phyloP scores from a whole-genome alignment of 441 rosid genomes.

The Capsella rubella region DNA sequence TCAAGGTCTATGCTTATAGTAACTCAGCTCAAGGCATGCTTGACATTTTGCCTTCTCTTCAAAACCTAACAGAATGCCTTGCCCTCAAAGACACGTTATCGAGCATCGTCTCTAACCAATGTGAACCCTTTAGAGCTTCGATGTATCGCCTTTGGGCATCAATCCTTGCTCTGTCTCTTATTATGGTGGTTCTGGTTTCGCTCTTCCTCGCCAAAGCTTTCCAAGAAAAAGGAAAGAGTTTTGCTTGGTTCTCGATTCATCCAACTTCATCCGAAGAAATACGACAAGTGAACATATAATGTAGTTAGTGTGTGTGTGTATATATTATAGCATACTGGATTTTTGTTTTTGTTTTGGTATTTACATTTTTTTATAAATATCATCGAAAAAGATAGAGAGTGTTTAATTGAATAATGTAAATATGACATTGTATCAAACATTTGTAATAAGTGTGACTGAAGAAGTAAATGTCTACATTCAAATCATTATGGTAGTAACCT shows the following conservation, averaged over 20 bases:
- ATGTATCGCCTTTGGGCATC: conserved; percentile 54
- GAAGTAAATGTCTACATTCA: neutral
- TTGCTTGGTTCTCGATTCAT: conserved; percentile 50
- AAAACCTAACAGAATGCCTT: conserved; percentile 54
- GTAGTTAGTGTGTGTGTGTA: neutral
- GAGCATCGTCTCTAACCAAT: conserved; percentile 49
- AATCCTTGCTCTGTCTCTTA: conserved; percentile 57
- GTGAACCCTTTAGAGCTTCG: conserved; percentile 53
- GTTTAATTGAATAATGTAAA: conserved; percentile 15
- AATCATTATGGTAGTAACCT: neutral
- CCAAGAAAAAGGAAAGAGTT: conserved; percentile 53
- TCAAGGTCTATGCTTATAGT: conserved; percentile 56
- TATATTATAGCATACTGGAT: neutral
- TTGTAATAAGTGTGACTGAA: conserved; percentile 34
- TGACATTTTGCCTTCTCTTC: conserved; percentile 55
- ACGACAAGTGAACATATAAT: conserved; percentile 32
- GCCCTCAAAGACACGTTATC: conserved; percentile 52
- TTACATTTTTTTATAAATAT: neutral
- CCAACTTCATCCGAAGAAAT: conserved; percentile 26
- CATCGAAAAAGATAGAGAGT: neutral
- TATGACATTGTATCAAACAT: conserved; percentile 36
- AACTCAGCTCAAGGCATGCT: conserved; percentile 55
- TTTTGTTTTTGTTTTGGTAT: conserved; percentile 7
- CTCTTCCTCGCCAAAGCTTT: conserved; percentile 52
- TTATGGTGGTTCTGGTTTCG: conserved; percentile 53